Base-by-base conservation (phyloP, 371 early-diverging fungal species). In the Paraphysoderma sedebokerense region DNA sequence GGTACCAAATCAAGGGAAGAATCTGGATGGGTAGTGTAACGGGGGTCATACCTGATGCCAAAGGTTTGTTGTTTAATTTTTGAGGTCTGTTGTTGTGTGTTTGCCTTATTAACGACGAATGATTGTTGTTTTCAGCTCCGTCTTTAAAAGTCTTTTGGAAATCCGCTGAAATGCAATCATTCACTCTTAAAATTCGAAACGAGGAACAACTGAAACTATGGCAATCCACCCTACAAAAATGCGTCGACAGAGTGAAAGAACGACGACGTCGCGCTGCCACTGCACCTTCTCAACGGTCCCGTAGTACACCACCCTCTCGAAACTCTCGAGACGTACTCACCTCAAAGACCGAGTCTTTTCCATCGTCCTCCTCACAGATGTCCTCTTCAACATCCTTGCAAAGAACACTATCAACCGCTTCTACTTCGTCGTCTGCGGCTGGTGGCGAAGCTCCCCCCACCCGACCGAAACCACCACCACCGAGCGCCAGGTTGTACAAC, bases 151-250 rank as follows among this genome's bases (percentile, higher is more conserved):
- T 91, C 23, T 81, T 71, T 50, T 83, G 87, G 77, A 64, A 66
- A 28, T 78, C 77, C 34, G 65, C 71, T 15, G 82, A 80, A 8
- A 67, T 80, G 55, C 85, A 88, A 44, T 72, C 77, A 38, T 82
- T 97, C 53, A 76, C 79, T 30, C 59, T 95, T 17, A 76, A 76
- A 42, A 85, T 86, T 60, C 68, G 86, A 20, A 85, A 86, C 48
- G 84, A 81, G 51, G 97, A 97, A 50, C 90, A 92, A 58, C 71
- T 86, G 20, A 77, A 74, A 40, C 63, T 81, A 47, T 97, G 98
- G 96, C 76, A 80, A 58, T 58, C 61, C 19, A 70, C 83, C 1
- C 53, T 88, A 35, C 73, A 78, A 46, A 66, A 68, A 46, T 38
- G 39, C 19, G 32, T 37, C 8, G 46, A 47, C 3, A 20, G 26